Conservation (phyloP, 2,329 filamentous ascomycete genomes). For the Colletotrichum euphorbiae region DNA sequence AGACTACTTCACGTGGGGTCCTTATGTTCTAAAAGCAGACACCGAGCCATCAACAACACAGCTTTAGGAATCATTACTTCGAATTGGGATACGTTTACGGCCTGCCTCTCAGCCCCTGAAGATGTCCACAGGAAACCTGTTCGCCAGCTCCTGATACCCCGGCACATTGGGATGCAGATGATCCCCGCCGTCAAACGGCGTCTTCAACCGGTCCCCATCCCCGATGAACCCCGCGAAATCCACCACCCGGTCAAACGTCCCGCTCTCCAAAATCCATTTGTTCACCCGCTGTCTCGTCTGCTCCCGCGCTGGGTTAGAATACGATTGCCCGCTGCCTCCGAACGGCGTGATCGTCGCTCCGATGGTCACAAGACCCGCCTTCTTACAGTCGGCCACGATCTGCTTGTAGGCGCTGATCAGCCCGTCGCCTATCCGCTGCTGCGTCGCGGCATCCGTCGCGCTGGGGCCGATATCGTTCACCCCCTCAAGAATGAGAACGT, state of each 20-base stretch:
- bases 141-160: conserved; percentile 71
- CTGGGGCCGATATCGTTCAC: conserved; percentile 75
- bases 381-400: conserved; percentile 66
- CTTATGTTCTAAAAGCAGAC: no score
- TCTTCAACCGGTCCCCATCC: conserved; percentile 61
- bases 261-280: conserved; percentile 67
- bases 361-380: conserved; percentile 66
- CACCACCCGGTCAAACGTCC: conserved; percentile 67
- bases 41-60: no score
- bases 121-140: conserved; percentile 66
- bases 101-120: conserved; percentile 50
- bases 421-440: conserved; percentile 60
- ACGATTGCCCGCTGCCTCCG: conserved; percentile 61
- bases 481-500: conserved; percentile 75
- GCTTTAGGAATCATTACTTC: no score
- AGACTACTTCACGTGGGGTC: no score
- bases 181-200: conserved; percentile 70
- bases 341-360: conserved; percentile 77
- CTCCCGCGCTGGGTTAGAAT: conserved; percentile 66
- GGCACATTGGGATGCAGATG: conserved; percentile 71
- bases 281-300: conserved; percentile 68
- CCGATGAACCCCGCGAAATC: conserved; percentile 71
- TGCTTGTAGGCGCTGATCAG: conserved; percentile 70
- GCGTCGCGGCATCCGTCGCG: conserved; percentile 56
- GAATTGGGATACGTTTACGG: no score